These are phyloP conservation scores for Olyra latifolia DNA, from an alignment of 176 grass and related monocot species.

Conservation along the genomic window DNA sequence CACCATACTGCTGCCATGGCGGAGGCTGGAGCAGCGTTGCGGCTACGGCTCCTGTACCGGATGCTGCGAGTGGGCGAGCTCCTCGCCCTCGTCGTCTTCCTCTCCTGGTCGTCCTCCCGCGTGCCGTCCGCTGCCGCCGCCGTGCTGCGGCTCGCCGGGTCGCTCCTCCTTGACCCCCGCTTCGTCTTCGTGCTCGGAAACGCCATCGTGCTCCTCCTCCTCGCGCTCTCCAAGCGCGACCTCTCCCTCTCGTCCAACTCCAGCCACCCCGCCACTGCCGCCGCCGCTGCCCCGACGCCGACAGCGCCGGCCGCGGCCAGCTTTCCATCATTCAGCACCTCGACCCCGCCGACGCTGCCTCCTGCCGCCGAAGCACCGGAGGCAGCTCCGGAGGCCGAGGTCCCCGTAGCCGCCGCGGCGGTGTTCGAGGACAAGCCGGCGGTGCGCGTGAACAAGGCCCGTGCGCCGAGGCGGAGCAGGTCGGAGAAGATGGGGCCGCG, in stretches of 20 bases:
- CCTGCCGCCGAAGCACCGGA: background rate
- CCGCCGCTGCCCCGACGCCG: background rate
- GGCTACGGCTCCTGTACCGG: conserved; percentile 60
- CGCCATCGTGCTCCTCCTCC: conserved; percentile 79
- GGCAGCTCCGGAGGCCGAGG: background rate
- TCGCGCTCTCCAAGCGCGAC: conserved; percentile 63
- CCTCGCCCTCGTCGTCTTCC: conserved; percentile 40
- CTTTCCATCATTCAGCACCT: background rate
- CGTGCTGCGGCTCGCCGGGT: conserved; percentile 32
- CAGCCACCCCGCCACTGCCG: background rate
- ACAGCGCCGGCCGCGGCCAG: background rate
- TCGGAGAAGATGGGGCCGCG: conserved; percentile 60
- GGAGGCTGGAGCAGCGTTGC: conserved; percentile 43
- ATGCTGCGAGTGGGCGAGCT: conserved; percentile 72
- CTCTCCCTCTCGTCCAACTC: conserved; percentile 8
- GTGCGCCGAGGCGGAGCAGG: conserved; percentile 46
- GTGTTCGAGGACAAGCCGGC: conserved; percentile 54
- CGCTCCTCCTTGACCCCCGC: conserved; percentile 58
- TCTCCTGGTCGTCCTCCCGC: conserved; percentile 63
- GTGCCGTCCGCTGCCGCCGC: conserved; percentile 46
- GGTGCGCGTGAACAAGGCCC: conserved; percentile 25
- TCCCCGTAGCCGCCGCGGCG: background rate
- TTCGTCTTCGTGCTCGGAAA: conserved; percentile 80
- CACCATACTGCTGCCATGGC: conserved; percentile 25
- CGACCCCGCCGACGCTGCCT: background rate